A percentile compares a stretch with the other conserved stretches of the same genome.
These are phyloP conservation scores for Saccharomycopsis capsularis DNA, from an alignment of 805 yeast species.

Conservation along the genomic window DNA sequence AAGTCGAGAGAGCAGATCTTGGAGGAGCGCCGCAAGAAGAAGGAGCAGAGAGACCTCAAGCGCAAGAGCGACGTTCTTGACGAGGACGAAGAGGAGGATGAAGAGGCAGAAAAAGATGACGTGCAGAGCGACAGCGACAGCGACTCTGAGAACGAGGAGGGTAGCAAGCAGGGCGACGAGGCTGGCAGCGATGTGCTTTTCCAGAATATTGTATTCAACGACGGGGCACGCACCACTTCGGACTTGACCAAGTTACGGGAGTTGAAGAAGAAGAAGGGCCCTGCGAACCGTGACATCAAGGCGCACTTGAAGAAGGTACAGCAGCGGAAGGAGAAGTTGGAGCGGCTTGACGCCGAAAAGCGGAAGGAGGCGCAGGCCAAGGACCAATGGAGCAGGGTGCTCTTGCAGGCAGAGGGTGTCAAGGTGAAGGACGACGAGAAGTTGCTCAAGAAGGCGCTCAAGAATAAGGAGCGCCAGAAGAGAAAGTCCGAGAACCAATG, in stretches of 20 bases:
- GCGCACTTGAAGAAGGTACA: slow-evolving; percentile 77
- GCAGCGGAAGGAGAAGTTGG: slow-evolving; percentile 59
- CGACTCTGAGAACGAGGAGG: slow-evolving; percentile 27
- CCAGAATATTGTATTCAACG: slow-evolving; percentile 75
- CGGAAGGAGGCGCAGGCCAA: slow-evolving; percentile 59
- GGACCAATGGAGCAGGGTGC: slow-evolving; percentile 76
- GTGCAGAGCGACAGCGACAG: slow-evolving; percentile 24
- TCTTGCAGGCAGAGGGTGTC: slow-evolving; percentile 81
- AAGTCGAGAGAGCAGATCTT: slow-evolving; percentile 76
- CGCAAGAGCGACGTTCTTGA: slow-evolving; percentile 31
- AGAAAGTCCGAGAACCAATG: slow-evolving; percentile 85
- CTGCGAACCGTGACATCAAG: slow-evolving; percentile 74
- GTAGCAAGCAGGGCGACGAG: slow-evolving; percentile 27
- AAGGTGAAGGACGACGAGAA: slow-evolving; percentile 88
- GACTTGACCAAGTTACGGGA: slow-evolving; percentile 57
- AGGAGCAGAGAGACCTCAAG: slow-evolving; percentile 28
- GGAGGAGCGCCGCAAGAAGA: slow-evolving; percentile 50
- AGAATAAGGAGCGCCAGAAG: slow-evolving; percentile 75
- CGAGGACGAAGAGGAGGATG: slow-evolving; percentile 30
- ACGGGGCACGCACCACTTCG: slow-evolving; percentile 72
- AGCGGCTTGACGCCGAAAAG: slow-evolving; percentile 51
- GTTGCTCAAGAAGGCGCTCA: slow-evolving; percentile 76
- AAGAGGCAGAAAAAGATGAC: slow-evolving; percentile 30
- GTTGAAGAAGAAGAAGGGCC: slow-evolving; percentile 66
- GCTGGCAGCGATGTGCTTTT: slow-evolving; percentile 48